Evolutionary conservation across 768 basidiomycete genomes (phyloP).

Genomic region (Tulasnella sp.): DNA sequence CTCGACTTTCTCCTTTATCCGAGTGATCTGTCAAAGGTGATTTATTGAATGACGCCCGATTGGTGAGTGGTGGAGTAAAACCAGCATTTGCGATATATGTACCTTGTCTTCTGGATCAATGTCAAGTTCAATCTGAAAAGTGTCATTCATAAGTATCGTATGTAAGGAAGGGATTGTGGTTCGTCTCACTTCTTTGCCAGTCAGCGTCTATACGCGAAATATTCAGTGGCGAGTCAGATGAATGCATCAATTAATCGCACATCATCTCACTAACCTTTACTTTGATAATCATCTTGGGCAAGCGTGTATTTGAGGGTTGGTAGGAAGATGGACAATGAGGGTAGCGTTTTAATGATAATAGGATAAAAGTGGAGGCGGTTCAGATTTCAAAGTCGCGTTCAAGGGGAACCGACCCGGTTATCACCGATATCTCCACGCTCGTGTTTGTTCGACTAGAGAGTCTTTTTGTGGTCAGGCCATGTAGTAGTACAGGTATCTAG

Average conservation of each 20-base stretch:
- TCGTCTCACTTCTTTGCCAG: slow-evolving; percentile 76
- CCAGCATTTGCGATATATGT: background rate
- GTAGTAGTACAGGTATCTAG: too few relatives aligned
- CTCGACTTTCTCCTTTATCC: slow-evolving; percentile 96
- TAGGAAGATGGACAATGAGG: slow-evolving; percentile 6
- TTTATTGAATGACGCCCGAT: slow-evolving; percentile 3
- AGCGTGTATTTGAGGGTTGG: background rate
- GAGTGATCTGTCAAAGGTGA: slow-evolving; percentile 47
- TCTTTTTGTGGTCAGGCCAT: too few relatives aligned
- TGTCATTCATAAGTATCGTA: background rate
- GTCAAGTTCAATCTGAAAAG: slow-evolving; percentile 78
- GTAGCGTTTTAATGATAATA: background rate
- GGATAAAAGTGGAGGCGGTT: slow-evolving; percentile 4
- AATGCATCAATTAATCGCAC: slow-evolving; percentile 5
- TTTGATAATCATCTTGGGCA: slow-evolving; percentile 62
- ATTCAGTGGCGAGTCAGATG: slow-evolving; percentile 4
- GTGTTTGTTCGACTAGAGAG: too few relatives aligned
- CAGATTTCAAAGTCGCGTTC: too few relatives aligned
- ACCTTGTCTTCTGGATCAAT: slow-evolving; percentile 85
- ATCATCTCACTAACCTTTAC: slow-evolving; percentile 48
- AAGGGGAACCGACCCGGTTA: too few relatives aligned
- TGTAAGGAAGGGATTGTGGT: background rate
- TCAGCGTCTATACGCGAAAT: slow-evolving; percentile 54
- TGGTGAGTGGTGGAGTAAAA: slow-evolving; percentile 8
- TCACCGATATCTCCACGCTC: too few relatives aligned